Conservation (phyloP, 495 filamentous ascomycete genomes). For the Astrothelium macrocarpum region DNA sequence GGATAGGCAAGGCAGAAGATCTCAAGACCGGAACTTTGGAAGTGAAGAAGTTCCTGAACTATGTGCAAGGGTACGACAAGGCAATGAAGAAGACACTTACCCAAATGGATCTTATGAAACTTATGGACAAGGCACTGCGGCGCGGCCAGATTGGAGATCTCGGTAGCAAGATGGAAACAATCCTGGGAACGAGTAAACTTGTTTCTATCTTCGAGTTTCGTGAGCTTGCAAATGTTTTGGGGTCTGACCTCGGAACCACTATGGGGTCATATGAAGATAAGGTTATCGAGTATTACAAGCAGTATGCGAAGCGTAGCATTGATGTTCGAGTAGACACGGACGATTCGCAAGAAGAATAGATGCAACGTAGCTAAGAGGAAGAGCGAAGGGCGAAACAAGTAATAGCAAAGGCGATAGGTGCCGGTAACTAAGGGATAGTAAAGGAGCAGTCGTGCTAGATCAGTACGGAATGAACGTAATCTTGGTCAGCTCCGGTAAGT, state of each 20-base stretch:
- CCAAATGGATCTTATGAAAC: neutral
- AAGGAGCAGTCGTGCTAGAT: no score
- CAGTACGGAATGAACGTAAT: no score
- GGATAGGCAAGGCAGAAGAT: neutral
- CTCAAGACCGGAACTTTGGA: neutral
- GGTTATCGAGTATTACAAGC: neutral
- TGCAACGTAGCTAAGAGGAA: neutral
- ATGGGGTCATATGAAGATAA: neutral
- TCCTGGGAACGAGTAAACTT: neutral
- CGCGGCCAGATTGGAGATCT: neutral
- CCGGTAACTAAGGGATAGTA: no score
- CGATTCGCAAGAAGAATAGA: neutral
- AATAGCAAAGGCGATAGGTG: neutral
- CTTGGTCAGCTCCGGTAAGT: no score
- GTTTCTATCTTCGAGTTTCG: neutral
- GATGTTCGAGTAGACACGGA: neutral
- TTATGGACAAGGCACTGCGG: neutral
- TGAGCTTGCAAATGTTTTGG: neutral
- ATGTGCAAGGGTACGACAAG: neutral
- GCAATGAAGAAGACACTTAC: neutral
- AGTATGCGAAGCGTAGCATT: neutral
- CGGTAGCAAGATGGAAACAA: neutral
- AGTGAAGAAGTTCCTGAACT: neutral
- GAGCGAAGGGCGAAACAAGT: neutral
- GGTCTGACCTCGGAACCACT: neutral